These are phyloP conservation scores for Aspergillus baeticus DNA, from an alignment of 495 filamentous ascomycete genomes.

Conservation along the genomic window DNA sequence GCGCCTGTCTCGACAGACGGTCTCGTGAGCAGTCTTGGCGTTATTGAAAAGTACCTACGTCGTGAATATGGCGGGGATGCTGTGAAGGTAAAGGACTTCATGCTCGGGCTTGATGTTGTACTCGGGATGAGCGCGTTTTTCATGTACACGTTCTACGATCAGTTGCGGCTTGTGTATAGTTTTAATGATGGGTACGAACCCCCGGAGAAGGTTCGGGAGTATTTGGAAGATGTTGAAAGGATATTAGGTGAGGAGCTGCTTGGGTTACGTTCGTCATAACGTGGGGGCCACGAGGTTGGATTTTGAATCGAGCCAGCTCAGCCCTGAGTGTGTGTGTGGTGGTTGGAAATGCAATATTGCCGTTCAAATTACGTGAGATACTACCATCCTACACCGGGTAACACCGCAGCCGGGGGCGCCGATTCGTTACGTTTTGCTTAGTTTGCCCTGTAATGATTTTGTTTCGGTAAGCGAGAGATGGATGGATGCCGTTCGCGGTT, in stretches of 20 bases:
- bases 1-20: background rate
- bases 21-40: conserved; percentile 4
- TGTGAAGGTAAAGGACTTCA: conserved; percentile 1
- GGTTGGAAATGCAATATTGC: no score
- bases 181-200: conserved; percentile 6
- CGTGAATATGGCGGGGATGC: background rate
- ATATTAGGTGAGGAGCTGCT: background rate
- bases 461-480: no score
- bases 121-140: background rate
- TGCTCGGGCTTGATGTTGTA: background rate
- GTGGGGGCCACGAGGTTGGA: no score
- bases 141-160: conserved; percentile 1
- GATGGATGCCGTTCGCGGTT: no score
- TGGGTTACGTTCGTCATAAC: no score
- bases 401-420: no score
- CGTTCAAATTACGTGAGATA: no score
- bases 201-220: background rate
- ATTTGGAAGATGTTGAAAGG: background rate
- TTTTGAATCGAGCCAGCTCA: no score
- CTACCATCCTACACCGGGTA: no score
- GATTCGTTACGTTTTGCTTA: no score
- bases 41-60: conserved; percentile 4
- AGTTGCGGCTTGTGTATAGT: background rate
- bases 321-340: no score
- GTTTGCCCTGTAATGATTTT: no score